These are phyloP conservation scores for Volvariella surrecta DNA, from an alignment of 1,284 basidiomycete species.

Conservation along the genomic window DNA sequence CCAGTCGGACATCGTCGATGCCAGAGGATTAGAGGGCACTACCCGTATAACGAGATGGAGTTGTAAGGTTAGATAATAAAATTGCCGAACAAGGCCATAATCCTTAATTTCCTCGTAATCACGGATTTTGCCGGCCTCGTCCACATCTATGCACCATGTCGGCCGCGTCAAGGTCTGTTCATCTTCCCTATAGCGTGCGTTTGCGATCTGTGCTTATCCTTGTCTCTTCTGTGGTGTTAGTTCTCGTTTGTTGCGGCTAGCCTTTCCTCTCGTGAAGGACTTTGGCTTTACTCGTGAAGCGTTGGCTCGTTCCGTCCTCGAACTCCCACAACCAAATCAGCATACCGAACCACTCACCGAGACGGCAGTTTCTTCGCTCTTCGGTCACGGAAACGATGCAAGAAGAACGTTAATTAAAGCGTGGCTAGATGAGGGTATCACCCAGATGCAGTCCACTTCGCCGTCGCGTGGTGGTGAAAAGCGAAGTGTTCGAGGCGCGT, in stretches of 20 bases:
- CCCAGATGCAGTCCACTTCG: conserved; percentile 31
- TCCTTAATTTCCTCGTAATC: conserved; percentile 4
- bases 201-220: neutral
- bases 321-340: conserved; percentile 32
- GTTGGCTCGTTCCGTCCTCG: conserved; percentile 55
- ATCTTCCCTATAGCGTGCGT: neutral
- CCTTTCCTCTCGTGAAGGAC: conserved; percentile 50
- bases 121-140: conserved; percentile 3
- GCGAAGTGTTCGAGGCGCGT: conserved; percentile 33
- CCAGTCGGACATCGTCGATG: conserved; percentile 24
- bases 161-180: neutral
- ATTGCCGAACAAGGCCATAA: neutral
- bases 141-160: neutral
- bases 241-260: conserved; percentile 42
- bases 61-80: conserved; percentile 2
- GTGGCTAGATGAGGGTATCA: conserved; percentile 62
- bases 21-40: neutral
- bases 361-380: conserved; percentile 59
- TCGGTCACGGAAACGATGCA: conserved; percentile 62
- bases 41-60: neutral
- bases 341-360: conserved; percentile 58
- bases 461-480: too few species aligned
- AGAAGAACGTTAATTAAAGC: conserved; percentile 53
- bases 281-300: conserved; percentile 69
- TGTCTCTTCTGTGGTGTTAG: conserved; percentile 10